These are phyloP conservation scores for Mrakia blollopis DNA, from an alignment of 768 basidiomycete species.

Conservation along the genomic window DNA sequence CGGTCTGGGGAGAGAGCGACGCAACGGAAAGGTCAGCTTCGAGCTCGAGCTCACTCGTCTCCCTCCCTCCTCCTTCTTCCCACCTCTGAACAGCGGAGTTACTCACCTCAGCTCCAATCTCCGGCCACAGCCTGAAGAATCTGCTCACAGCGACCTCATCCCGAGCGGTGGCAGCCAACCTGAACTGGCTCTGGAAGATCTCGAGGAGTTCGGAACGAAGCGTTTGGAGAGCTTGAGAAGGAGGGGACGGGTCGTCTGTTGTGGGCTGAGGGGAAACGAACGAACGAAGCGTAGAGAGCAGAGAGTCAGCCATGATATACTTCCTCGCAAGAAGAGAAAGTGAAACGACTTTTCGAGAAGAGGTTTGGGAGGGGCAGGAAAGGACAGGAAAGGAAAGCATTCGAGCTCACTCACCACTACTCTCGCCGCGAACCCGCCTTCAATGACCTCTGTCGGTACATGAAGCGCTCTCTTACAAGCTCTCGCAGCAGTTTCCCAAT, in stretches of 20 bases:
- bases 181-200: slow-evolving; percentile 75
- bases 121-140: slow-evolving; percentile 95
- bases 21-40: neutral
- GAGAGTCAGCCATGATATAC: slow-evolving; percentile 49
- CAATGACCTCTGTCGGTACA: slow-evolving; percentile 68
- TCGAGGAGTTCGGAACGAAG: slow-evolving; percentile 69
- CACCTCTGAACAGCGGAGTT: too few species aligned
- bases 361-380: slow-evolving; percentile 49
- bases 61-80: too few species aligned
- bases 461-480: slow-evolving; percentile 88
- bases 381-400: slow-evolving; percentile 60
- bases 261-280: slow-evolving; percentile 62
- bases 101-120: slow-evolving; percentile 74
- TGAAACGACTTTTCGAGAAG: slow-evolving; percentile 66
- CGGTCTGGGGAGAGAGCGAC: slow-evolving; percentile 44
- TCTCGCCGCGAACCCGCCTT: slow-evolving; percentile 76
- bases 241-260: slow-evolving; percentile 77
- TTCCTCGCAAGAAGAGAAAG: slow-evolving; percentile 64
- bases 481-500: slow-evolving; percentile 93
- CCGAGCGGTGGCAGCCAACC: slow-evolving; percentile 68
- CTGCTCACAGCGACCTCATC: slow-evolving; percentile 84
- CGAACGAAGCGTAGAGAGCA: neutral
- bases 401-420: slow-evolving; percentile 54
- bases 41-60: neutral
- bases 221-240: slow-evolving; percentile 70